phyloP scores from a whole-genome alignment of 1,284 basidiomycete species.

The Austroboletus niveus region DNA sequence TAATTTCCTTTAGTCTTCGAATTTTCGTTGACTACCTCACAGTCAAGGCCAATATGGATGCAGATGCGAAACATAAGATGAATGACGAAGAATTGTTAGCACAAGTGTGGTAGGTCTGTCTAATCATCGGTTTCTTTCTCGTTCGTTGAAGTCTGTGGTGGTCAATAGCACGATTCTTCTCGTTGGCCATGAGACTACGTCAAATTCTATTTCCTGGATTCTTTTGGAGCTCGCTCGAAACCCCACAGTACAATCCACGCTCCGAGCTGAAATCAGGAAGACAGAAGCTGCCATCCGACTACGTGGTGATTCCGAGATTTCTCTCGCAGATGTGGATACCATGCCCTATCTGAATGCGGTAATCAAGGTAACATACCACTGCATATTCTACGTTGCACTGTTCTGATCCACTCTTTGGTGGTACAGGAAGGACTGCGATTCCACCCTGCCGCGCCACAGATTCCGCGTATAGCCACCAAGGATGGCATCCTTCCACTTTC shows the following conservation, averaged over 20 bases:
- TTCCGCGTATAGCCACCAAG: conserved; percentile 33
- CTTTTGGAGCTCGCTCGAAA: conserved; percentile 42
- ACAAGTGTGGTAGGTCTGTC: conserved; percentile 44
- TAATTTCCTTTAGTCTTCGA: not conserved
- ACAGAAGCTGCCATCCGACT: conserved; percentile 34
- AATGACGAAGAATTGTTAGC: conserved; percentile 51
- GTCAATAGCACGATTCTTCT: conserved; percentile 33
- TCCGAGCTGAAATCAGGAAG: conserved; percentile 41
- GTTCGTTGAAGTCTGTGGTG: not conserved
- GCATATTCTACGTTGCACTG: no score
- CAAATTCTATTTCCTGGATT: conserved; percentile 41
- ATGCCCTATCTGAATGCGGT: conserved; percentile 53
- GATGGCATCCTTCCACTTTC: conserved; percentile 48
- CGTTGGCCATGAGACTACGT: conserved; percentile 52
- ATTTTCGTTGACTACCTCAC: conserved; percentile 1
- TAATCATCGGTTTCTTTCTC: not conserved
- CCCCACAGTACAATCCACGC: conserved; percentile 35
- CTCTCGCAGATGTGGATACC: conserved; percentile 42
- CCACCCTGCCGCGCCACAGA: conserved; percentile 32
- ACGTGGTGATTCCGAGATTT: conserved; percentile 40
- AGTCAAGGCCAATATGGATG: conserved; percentile 54
- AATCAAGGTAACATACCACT: conserved; percentile 40
- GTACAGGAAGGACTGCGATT: conserved; percentile 38
- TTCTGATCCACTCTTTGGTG: conserved; percentile 1
- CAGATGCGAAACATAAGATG: conserved; percentile 42